Evolutionary conservation across 768 basidiomycete species (phyloP), one percentile per base, ranked within the genome.

Genomic region (Trametes meyenii): DNA sequence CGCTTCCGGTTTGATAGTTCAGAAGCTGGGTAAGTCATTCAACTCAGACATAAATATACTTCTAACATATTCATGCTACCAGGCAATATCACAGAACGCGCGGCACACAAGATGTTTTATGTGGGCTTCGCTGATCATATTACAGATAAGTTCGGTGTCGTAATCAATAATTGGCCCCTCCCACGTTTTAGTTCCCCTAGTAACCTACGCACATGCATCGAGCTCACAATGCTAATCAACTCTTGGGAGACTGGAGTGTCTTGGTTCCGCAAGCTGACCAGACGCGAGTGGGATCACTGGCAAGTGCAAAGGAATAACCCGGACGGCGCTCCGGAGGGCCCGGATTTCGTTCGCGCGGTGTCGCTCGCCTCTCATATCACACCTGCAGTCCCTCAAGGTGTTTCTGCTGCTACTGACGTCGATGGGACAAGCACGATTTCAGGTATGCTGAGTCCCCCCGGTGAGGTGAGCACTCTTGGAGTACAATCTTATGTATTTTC

Each of bases 111-210:
- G 53, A 69, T 70, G 68, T 62, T 50, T 48, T 70, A 70, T 55
- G 44, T 43, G 10, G 61, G 57, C 23, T 69, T 70, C 50, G 61
- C 58, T 13, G 53, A 61, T 3, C 51, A 56, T 19, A 66, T 70
- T 59, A 69, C 69, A 12, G 36, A 36, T 7, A 33, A n/a, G 17
- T 56, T 61, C 24, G 50, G 62, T 24, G 38, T 70, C 40, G 45
- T 67, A 14, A 50, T 67, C 36, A 61, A 61, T 10, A 58, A 61
- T 42, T 70, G 69, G 69, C 69, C 69, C 7, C 67, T 70, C 6
- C 42, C 43, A 0, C 51, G 64, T 5, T 69, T 70, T 58, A 54
- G 42, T 24, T 45, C 55, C 8, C 68, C 70, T 2, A 63, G 66
- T 14, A 21, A 50, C 21, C 23, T 71, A 12, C 39, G 46, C 33